These are phyloP conservation scores for Lipomyces orientalis DNA, from an alignment of 805 yeast genomes.

Conservation along the genomic window DNA sequence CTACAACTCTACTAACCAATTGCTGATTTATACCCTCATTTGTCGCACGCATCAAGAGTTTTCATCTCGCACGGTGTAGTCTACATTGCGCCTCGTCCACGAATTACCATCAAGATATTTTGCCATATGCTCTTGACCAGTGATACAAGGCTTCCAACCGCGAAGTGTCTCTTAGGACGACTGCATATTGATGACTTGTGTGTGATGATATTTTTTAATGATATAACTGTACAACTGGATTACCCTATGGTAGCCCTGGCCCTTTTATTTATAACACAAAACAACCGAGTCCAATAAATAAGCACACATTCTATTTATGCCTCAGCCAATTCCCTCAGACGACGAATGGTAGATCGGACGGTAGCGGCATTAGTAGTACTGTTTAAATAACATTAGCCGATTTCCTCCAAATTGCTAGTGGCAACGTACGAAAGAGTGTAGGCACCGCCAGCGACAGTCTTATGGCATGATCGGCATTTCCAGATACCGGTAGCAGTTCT, in stretches of 20 bases:
- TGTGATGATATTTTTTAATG: not conserved
- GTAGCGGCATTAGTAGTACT: slow-evolving; percentile 99
- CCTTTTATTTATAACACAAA: slow-evolving; percentile 15
- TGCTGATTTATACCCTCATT: not conserved
- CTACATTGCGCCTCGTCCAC: not conserved
- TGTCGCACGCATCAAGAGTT: not conserved
- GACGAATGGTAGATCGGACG: slow-evolving; percentile 99
- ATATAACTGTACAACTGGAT: slow-evolving; percentile 2
- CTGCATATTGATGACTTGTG: not conserved
- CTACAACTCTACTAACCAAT: not conserved
- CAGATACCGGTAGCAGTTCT: slow-evolving; percentile 99
- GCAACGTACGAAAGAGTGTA: slow-evolving; percentile 79
- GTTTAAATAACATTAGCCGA: slow-evolving; percentile 3
- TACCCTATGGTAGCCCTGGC: slow-evolving; percentile 14
- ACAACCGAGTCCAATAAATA: slow-evolving; percentile 15
- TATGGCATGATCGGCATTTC: slow-evolving; percentile 92
- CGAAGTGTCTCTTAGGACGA: not conserved
- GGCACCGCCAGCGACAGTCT: slow-evolving; percentile 99
- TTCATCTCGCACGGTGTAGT: not conserved
- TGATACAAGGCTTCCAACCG: not conserved
- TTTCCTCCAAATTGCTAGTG: not conserved
- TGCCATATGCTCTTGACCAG: no score
- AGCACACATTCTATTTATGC: slow-evolving; percentile 62
- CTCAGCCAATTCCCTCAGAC: slow-evolving; percentile 99
- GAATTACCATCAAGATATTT: not conserved